A percentile compares a stretch with the other conserved stretches of the same genome.
Conservation (phyloP, 208 protist species). For the Crithidia sp. region DNA sequence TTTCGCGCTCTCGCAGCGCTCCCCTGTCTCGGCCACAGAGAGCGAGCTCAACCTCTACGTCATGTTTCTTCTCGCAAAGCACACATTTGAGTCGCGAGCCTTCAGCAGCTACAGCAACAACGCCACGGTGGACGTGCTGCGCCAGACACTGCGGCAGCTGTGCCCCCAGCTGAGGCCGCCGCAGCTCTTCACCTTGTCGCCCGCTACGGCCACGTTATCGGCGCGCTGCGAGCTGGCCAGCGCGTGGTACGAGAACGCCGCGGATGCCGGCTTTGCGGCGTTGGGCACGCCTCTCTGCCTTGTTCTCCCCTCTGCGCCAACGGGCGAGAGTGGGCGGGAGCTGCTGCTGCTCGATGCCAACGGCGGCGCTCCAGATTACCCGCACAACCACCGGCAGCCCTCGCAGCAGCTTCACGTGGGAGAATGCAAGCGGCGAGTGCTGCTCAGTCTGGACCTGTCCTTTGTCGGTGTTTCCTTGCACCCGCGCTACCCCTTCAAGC, state of each 20-base stretch:
- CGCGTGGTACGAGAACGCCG: conserved; percentile 28
- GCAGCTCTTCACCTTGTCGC: conserved; percentile 21
- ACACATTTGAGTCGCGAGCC: conserved; percentile 1
- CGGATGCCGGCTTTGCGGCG: conserved; percentile 18
- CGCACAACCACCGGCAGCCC: background rate
- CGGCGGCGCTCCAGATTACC: background rate
- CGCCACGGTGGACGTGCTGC: conserved; percentile 10
- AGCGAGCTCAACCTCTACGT: conserved; percentile 35
- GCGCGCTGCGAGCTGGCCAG: conserved; percentile 51
- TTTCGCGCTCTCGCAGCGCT: conserved; percentile 22
- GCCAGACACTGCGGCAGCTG: conserved; percentile 12
- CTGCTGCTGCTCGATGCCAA: conserved; percentile 25
- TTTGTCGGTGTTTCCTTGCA: conserved; percentile 34
- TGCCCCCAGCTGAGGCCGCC: conserved; percentile 7
- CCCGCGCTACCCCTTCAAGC: conserved; percentile 40
- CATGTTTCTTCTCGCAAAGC: conserved; percentile 21
- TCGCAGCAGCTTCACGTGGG: conserved; percentile 18
- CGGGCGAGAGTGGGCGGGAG: conserved; percentile 20
- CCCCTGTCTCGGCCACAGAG: conserved; percentile 23
- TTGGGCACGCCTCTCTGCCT: conserved; percentile 52
- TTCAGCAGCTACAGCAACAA: background rate
- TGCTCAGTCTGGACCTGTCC: conserved; percentile 48
- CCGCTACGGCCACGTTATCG: conserved; percentile 11
- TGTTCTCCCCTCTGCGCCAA: conserved; percentile 9
- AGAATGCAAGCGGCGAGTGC: conserved; percentile 35